Percentiles rank a stretch among this genome's conserved stretches.
Conservation (phyloP, 2,329 filamentous ascomycete genomes). For the Aaosphaeria pasadenensis region DNA sequence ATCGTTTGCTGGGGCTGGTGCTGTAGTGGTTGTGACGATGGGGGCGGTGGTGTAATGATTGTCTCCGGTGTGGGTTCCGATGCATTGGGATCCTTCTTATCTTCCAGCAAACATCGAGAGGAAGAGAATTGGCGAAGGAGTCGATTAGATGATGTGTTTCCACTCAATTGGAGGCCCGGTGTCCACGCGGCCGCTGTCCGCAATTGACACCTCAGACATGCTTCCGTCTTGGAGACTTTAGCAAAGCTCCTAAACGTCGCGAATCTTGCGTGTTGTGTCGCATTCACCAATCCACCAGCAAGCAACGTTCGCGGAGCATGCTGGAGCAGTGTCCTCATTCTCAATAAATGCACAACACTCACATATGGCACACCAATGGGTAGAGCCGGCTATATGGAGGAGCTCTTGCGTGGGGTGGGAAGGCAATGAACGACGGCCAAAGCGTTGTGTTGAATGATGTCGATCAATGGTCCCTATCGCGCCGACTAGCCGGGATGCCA, state of each 20-base stretch:
- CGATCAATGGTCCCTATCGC: too few relatives aligned
- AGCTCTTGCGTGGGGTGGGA: too few relatives aligned
- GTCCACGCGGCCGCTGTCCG: conserved; percentile 16
- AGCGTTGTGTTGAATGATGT: too few relatives aligned
- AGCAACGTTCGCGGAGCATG: conserved; percentile 36
- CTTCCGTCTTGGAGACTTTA: conserved; percentile 6
- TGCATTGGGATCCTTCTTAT: background rate
- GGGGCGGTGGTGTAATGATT: too few relatives aligned
- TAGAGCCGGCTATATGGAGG: too few relatives aligned
- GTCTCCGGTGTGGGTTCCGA: background rate
- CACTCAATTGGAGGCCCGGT: background rate
- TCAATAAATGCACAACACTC: conserved; percentile 8
- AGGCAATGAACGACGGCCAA: too few relatives aligned
- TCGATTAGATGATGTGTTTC: background rate
- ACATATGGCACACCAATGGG: too few relatives aligned
- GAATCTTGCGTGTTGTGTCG: conserved; percentile 7
- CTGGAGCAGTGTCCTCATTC: conserved; percentile 41
- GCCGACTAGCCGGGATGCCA: too few relatives aligned
- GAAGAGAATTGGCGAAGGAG: background rate
- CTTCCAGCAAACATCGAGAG: background rate
- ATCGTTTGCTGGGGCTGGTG: too few relatives aligned
- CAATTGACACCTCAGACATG: conserved; percentile 30
- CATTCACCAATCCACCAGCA: conserved; percentile 14
- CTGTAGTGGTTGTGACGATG: too few relatives aligned
- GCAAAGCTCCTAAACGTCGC: conserved; percentile 5